Base-by-base conservation (phyloP, 2,329 filamentous ascomycete genomes). In the Sphaerulina populicola region DNA sequence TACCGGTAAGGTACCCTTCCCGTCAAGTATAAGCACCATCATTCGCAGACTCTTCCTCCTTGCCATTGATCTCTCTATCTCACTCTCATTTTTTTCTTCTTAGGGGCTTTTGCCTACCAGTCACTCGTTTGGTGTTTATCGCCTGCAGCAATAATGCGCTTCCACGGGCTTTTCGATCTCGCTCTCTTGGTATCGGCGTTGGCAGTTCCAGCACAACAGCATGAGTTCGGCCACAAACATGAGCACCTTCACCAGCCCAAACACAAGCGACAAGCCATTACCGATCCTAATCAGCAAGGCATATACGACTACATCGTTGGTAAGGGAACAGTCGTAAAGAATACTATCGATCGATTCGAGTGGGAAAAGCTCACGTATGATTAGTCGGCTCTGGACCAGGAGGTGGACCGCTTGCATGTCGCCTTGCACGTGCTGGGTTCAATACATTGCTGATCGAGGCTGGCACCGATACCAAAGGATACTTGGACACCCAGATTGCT, bases 371-470 rank as follows among this genome's bases (percentile, higher is more conserved):
- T 35, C 10, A 35, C 31, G 9, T 35, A n/a, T 35, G 31, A 35
- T 9, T n/a, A 35, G 77, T 83, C 35, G 80, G 80, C 8, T 78
- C 77, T 8, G 79, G 79, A 2, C 71, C 78, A 8, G 78, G 79
- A 9, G 79, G 79, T 43, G 78, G 75, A 15, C 78, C 79, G 6
- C 64, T 82, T 4, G 78, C 79, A 8, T 75, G 75, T n/a, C 72
- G 78, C 35, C 73, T 83, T 18, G 79, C 79, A n/a, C 68, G 76
- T 44, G 74, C 76, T 15, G 79, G 79, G 39, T 72, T 77, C 66
- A 76, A 72, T 56, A 76, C 77, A 1, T 74, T 82, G n/a, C 72
- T 83, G 4, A 73, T 81, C 27, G 78, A 81, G 56, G 77, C 78
- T 12, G 78, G 78, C 43, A 77, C 78, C 53, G 79, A 82, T 56